Percentiles rank a stretch among this genome's conserved stretches.
These are phyloP conservation scores for Euphorbia celastroides DNA, from an alignment of 441 rosid genomes.

Conservation along the genomic window DNA sequence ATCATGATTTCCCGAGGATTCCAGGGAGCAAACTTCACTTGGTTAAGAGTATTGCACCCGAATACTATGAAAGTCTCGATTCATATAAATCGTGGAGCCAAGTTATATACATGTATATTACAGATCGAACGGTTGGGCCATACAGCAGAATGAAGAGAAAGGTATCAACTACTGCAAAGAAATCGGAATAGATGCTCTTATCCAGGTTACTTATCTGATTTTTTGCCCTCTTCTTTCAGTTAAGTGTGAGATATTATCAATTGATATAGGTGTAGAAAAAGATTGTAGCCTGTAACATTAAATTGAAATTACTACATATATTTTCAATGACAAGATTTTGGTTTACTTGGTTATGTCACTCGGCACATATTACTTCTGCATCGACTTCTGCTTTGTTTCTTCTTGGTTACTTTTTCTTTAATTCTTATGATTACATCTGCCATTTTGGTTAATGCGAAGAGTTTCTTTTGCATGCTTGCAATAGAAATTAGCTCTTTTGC, in stretches of 20 bases:
- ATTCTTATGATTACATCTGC: no score
- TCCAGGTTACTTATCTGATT: neutral
- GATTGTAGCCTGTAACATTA: constrained; percentile 21
- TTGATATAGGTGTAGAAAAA: neutral
- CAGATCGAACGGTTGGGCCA: constrained; percentile 62
- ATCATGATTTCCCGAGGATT: constrained; percentile 90
- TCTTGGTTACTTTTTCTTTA: no score
- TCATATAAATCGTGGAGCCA: constrained; percentile 77
- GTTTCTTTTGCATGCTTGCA: neutral
- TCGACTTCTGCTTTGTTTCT: neutral
- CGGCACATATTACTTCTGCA: neutral
- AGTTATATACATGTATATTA: constrained; percentile 72
- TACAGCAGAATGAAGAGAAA: constrained; percentile 84
- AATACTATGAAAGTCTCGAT: constrained; percentile 59
- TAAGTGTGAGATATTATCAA: neutral
- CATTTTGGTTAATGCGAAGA: neutral
- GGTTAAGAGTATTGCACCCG: constrained; percentile 82
- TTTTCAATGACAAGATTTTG: neutral
- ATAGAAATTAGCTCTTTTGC: neutral
- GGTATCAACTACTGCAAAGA: constrained; percentile 30
- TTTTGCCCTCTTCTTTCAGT: constrained; percentile 1
- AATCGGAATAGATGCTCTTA: constrained; percentile 43
- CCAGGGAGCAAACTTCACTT: constrained; percentile 74
- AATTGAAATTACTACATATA: constrained; percentile 15
- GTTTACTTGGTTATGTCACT: neutral